A percentile compares a stretch with the other conserved stretches of the same genome.
Conservation (phyloP, 2,329 filamentous ascomycete species). For the Apiospora phragmitis region DNA sequence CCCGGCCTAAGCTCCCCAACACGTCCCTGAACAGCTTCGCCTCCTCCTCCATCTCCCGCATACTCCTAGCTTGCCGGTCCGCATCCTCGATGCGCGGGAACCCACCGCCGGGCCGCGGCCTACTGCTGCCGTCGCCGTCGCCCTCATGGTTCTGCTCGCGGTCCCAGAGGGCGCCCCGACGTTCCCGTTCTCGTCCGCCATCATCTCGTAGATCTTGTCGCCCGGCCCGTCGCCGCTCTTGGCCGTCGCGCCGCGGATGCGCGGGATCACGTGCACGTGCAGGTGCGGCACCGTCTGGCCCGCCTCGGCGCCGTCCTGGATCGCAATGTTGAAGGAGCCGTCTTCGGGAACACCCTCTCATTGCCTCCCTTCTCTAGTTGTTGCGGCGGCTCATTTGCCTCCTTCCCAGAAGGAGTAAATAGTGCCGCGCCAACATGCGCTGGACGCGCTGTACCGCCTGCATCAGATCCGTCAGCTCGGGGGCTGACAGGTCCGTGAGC, state of each 20-base stretch:
- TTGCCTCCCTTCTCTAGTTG: not conserved
- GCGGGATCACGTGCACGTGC: slow-evolving; percentile 68
- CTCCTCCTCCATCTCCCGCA: slow-evolving; percentile 79
- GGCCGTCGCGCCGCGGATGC: slow-evolving; percentile 30
- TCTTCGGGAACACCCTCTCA: slow-evolving; percentile 42
- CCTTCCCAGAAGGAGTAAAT: slow-evolving; percentile 40
- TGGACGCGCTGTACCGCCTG: slow-evolving; percentile 81
- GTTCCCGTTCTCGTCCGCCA: slow-evolving; percentile 86
- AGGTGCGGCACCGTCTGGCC: slow-evolving; percentile 94
- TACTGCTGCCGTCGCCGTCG: slow-evolving; percentile 24
- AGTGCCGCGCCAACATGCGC: slow-evolving; percentile 65
- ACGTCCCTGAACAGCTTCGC: slow-evolving; percentile 64
- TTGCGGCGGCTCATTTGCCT: not conserved
- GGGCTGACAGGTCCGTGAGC: slow-evolving; percentile 69
- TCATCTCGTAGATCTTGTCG: slow-evolving; percentile 68
- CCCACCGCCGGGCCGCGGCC: slow-evolving; percentile 52
- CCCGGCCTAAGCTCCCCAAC: slow-evolving; percentile 30
- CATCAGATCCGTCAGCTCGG: slow-evolving; percentile 82
- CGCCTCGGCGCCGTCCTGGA: slow-evolving; percentile 90
- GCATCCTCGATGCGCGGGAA: slow-evolving; percentile 75
- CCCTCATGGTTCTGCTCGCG: slow-evolving; percentile 24
- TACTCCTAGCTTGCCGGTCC: slow-evolving; percentile 63
- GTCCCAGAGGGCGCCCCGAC: slow-evolving; percentile 71
- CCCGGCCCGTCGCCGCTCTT: slow-evolving; percentile 27
- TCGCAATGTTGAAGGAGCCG: slow-evolving; percentile 84